Conservation (phyloP, 2,329 filamentous ascomycete genomes). For the Alternaria consortialis region DNA sequence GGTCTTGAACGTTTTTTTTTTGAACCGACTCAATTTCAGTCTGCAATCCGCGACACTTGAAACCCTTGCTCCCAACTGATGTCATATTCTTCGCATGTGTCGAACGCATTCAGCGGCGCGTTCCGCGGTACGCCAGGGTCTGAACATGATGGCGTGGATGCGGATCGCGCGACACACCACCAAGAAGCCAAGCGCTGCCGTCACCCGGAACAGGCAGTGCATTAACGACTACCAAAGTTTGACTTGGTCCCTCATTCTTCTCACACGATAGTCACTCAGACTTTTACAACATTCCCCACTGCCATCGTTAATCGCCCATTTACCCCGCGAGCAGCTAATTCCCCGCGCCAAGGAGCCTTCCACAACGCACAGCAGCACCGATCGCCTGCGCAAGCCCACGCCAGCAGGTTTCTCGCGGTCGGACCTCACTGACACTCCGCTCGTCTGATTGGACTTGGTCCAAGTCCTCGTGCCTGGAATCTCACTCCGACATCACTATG, state of each 20-base stretch:
- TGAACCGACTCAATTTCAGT: not conserved
- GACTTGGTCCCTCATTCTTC: slow-evolving; percentile 1
- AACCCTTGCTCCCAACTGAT: not conserved
- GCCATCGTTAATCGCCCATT: slow-evolving; percentile 8
- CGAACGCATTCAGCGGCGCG: slow-evolving; percentile 5
- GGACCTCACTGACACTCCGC: slow-evolving; percentile 23
- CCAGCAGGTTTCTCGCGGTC: slow-evolving; percentile 31
- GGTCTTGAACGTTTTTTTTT: not conserved
- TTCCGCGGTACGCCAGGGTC: slow-evolving; percentile 19
- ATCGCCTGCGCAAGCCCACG: slow-evolving; percentile 39
- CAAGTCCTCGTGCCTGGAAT: slow-evolving; percentile 31
- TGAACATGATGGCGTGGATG: slow-evolving; percentile 14
- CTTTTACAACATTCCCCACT: not conserved
- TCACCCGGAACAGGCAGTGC: slow-evolving; percentile 24
- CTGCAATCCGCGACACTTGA: not conserved
- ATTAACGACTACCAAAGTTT: slow-evolving; percentile 2
- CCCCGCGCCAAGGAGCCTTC: slow-evolving; percentile 42
- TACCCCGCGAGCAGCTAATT: slow-evolving; percentile 27
- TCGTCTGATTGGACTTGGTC: slow-evolving; percentile 31
- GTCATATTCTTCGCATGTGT: slow-evolving; percentile 6
- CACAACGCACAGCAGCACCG: slow-evolving; percentile 36
- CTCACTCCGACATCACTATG: slow-evolving; percentile 38
- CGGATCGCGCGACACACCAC: slow-evolving; percentile 26
- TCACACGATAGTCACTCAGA: not conserved
- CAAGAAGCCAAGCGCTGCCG: slow-evolving; percentile 38